Evolutionary conservation across 805 yeast genomes (phyloP).

Genomic region (Wickerhamiella allomyrinae): DNA sequence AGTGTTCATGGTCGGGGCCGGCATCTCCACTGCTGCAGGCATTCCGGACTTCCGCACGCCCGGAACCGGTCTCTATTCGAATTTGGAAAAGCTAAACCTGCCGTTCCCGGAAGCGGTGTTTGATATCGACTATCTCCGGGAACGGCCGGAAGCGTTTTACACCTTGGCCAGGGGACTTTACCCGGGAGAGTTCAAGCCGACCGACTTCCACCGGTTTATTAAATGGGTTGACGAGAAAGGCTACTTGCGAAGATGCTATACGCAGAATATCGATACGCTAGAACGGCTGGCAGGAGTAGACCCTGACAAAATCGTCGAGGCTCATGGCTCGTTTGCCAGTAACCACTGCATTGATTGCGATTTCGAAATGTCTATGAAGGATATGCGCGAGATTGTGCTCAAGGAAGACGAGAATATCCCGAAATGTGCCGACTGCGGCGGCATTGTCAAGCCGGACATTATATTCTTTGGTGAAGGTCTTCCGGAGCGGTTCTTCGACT

Average conservation of each 20-base stretch:
- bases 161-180: conserved; percentile 69
- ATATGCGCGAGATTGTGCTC: conserved; percentile 13
- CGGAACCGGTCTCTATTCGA: conserved; percentile 64
- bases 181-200: conserved; percentile 79
- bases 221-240: conserved; percentile 50
- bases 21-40: conserved; percentile 85
- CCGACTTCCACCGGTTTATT: conserved; percentile 65
- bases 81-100: conserved; percentile 48
- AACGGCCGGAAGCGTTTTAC: conserved; percentile 73
- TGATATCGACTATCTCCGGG: conserved; percentile 66
- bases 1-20: conserved; percentile 59
- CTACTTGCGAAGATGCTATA: conserved; percentile 54
- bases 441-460: conserved; percentile 82
- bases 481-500: conserved; percentile 53
- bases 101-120: conserved; percentile 96
- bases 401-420: conserved; percentile 21
- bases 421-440: conserved; percentile 48
- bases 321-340: conserved; percentile 85
- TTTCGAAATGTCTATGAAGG: conserved; percentile 32
- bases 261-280: conserved; percentile 87
- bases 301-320: conserved; percentile 59
- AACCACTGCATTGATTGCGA: conserved; percentile 74
- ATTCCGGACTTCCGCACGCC: conserved; percentile 94
- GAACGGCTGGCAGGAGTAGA: conserved; percentile 73
- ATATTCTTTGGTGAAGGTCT: conserved; percentile 88